Evolutionary conservation across 352 stramenopile species (phyloP).

Genomic region (Thalassiosira livingstoniorum): DNA sequence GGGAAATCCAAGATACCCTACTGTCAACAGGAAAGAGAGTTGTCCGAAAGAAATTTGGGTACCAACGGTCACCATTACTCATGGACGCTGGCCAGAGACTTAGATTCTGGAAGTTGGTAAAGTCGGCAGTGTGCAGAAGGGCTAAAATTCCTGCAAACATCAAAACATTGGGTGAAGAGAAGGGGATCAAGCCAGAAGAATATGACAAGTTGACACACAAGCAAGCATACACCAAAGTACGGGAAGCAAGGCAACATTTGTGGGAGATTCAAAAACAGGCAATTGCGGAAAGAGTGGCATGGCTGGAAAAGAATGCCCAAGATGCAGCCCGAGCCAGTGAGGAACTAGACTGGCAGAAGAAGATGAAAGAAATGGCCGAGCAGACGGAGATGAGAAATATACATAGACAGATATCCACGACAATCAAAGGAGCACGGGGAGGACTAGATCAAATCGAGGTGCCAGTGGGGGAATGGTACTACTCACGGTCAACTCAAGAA

Average conservation of each 20-base stretch:
- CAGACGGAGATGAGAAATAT: neutral
- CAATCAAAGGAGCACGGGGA: neutral
- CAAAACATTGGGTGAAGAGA: neutral
- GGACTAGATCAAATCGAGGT: slow-evolving; percentile 22
- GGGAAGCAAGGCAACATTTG: neutral
- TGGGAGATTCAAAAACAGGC: neutral
- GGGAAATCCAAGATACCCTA: neutral
- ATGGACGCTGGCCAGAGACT: neutral
- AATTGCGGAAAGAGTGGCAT: neutral
- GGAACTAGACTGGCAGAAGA: slow-evolving; percentile 9
- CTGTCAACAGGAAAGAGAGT: neutral
- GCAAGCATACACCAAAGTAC: neutral
- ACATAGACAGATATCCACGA: neutral
- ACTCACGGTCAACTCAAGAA: neutral
- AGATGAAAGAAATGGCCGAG: slow-evolving; percentile 13
- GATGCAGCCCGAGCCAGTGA: neutral
- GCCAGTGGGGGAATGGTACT: slow-evolving; percentile 16
- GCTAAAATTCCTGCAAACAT: neutral
- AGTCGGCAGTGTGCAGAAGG: neutral
- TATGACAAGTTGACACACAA: neutral
- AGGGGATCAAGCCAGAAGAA: neutral
- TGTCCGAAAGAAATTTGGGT: slow-evolving; percentile 17
- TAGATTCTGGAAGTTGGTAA: slow-evolving; percentile 12
- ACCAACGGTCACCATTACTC: slow-evolving; percentile 5
- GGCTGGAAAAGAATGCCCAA: slow-evolving; percentile 11